A percentile compares a stretch with the other conserved stretches of the same genome.
These are phyloP conservation scores for Calonectria naviculata DNA, from an alignment of 2,329 filamentous ascomycete species.

Conservation along the genomic window DNA sequence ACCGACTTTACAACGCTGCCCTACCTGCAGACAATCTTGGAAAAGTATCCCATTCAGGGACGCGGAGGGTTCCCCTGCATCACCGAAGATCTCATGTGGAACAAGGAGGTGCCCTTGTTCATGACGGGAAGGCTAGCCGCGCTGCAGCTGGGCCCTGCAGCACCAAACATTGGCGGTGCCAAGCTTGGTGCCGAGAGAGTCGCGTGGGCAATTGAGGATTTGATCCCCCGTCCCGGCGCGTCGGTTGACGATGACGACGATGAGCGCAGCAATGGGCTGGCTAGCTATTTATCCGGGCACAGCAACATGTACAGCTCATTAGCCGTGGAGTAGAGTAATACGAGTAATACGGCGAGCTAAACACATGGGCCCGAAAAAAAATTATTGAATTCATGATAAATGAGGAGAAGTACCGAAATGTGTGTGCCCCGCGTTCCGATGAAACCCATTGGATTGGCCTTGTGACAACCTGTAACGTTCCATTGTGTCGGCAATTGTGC, in stretches of 20 bases:
- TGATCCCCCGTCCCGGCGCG: slow-evolving; percentile 42
- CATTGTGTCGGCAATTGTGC: not conserved
- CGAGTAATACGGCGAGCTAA: not conserved
- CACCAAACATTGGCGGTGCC: slow-evolving; percentile 79
- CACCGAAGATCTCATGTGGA: slow-evolving; percentile 82
- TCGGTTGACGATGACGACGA: slow-evolving; percentile 25
- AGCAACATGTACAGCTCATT: slow-evolving; percentile 49
- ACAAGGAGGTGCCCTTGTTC: slow-evolving; percentile 77
- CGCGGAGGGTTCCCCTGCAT: slow-evolving; percentile 78
- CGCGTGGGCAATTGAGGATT: slow-evolving; percentile 75
- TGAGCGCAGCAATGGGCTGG: slow-evolving; percentile 22
- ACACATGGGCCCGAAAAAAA: not conserved
- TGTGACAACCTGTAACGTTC: not conserved
- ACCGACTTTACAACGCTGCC: slow-evolving; percentile 71
- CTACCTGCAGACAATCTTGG: slow-evolving; percentile 68
- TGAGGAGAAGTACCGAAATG: not conserved
- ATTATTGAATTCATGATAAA: not conserved
- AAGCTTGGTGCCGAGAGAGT: slow-evolving; percentile 79
- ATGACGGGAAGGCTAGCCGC: slow-evolving; percentile 75
- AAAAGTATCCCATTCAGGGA: slow-evolving; percentile 69
- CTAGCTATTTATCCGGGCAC: slow-evolving; percentile 48
- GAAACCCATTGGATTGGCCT: not conserved
- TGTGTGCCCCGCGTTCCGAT: not conserved
- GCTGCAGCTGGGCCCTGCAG: slow-evolving; percentile 77
- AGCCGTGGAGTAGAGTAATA: slow-evolving; percentile 36